Evolutionary conservation across 495 filamentous ascomycete genomes (phyloP).

Genomic region (Penicillium simplicissimum): DNA sequence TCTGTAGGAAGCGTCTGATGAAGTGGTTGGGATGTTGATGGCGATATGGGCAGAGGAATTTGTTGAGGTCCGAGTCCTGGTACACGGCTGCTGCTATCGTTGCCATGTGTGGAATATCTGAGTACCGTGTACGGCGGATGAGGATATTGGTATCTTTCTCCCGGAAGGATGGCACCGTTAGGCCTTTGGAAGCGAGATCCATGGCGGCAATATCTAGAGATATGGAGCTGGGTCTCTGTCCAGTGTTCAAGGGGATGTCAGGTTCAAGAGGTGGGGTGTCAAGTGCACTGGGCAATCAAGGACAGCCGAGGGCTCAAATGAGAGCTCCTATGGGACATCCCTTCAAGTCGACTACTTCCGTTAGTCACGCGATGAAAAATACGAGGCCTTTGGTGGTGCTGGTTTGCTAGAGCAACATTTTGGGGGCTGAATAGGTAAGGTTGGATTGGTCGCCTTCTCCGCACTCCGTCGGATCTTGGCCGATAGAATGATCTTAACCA

Average conservation of each 20-base stretch:
- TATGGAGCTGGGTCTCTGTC: neutral
- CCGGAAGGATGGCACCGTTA: neutral
- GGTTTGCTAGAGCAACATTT: neutral
- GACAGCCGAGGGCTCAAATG: neutral
- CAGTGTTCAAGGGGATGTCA: neutral
- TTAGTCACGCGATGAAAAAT: neutral
- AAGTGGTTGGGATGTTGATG: constrained; percentile 14
- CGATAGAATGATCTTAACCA: neutral
- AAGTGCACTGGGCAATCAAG: neutral
- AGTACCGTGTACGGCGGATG: constrained; percentile 7
- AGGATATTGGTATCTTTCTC: neutral
- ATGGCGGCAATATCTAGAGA: neutral
- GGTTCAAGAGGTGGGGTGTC: neutral
- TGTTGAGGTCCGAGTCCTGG: constrained; percentile 6
- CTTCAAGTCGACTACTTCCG: too few relatives aligned
- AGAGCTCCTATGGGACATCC: neutral
- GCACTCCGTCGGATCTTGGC: neutral
- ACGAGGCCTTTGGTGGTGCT: neutral
- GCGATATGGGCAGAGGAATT: constrained; percentile 14
- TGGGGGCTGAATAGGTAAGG: neutral
- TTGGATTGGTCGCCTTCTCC: neutral
- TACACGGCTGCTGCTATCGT: constrained; percentile 7
- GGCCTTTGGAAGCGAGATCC: neutral
- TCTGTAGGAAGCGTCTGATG: constrained; percentile 13
- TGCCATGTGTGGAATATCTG: constrained; percentile 9